These are phyloP conservation scores for Luffa acutangula DNA, from an alignment of 306 rosid species.

Conservation along the genomic window DNA sequence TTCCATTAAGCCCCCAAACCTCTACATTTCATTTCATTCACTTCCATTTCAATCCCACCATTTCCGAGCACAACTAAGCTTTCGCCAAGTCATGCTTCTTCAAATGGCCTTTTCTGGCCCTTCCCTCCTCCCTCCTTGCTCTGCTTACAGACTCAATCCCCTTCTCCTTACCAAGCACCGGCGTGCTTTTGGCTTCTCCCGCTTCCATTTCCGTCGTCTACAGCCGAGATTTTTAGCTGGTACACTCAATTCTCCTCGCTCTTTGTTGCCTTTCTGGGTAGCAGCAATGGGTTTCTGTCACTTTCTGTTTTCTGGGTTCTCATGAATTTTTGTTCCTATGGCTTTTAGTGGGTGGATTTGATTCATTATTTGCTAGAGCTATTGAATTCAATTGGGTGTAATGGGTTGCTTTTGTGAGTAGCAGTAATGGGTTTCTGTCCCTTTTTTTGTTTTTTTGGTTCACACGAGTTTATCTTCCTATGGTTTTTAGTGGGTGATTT, in stretches of 20 bases:
- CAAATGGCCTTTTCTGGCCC: slow-evolving; percentile 23
- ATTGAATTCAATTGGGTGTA: background rate
- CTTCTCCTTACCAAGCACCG: slow-evolving; percentile 25
- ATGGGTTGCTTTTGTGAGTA: background rate
- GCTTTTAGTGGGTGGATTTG: background rate
- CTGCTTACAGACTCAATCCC: slow-evolving; percentile 23
- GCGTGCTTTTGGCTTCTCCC: slow-evolving; percentile 7
- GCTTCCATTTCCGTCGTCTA: slow-evolving; percentile 15
- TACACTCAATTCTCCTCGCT: background rate
- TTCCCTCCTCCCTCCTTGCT: slow-evolving; percentile 18
- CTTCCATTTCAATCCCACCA: background rate
- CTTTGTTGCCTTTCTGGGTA: background rate
- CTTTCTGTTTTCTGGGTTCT: background rate
- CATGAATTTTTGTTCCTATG: background rate
- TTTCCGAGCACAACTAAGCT: background rate
- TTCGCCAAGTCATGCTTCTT: slow-evolving; percentile 18
- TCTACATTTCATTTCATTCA: background rate
- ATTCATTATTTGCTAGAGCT: background rate
- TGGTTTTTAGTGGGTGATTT: background rate
- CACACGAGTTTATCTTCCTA: background rate
- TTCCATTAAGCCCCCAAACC: slow-evolving; percentile 5
- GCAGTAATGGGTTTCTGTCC: background rate
- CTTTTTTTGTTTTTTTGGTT: background rate
- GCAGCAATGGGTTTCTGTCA: background rate
- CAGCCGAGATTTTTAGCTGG: slow-evolving; percentile 17